These are phyloP conservation scores for Meyerozyma carpophila DNA, from an alignment of 1,139 yeast species.

Conservation along the genomic window DNA sequence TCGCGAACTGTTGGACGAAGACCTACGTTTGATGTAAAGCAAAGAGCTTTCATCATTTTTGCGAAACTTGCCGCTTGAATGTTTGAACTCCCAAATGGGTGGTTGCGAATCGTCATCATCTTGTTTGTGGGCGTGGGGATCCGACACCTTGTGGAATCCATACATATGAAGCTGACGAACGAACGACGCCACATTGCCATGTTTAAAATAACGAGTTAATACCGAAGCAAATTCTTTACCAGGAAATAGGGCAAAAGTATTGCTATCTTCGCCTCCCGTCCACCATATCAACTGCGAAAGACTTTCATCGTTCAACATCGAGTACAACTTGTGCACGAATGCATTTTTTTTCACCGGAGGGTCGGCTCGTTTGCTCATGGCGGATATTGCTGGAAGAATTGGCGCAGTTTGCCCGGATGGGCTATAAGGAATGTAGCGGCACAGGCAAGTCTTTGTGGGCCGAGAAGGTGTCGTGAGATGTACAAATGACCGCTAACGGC, in stretches of 20 bases:
- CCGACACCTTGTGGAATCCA: slow-evolving; percentile 51
- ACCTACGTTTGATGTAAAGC: slow-evolving; percentile 63
- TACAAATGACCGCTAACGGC: not conserved
- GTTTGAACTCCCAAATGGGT: slow-evolving; percentile 82
- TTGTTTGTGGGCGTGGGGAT: slow-evolving; percentile 15
- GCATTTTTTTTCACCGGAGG: slow-evolving; percentile 50
- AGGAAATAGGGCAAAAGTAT: slow-evolving; percentile 61
- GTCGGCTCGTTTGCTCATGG: slow-evolving; percentile 1
- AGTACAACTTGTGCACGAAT: slow-evolving; percentile 57
- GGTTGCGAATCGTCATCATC: slow-evolving; percentile 20
- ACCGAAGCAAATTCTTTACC: slow-evolving; percentile 42
- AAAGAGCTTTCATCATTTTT: slow-evolving; percentile 69
- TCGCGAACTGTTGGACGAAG: slow-evolving; percentile 28
- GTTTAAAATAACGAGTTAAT: slow-evolving; percentile 40
- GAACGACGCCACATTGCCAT: slow-evolving; percentile 44
- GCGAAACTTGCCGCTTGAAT: slow-evolving; percentile 69
- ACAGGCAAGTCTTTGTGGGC: not conserved
- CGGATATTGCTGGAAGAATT: not conserved
- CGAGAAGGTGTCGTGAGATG: not conserved
- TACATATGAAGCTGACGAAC: slow-evolving; percentile 47
- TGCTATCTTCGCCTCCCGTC: slow-evolving; percentile 56
- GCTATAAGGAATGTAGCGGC: not conserved
- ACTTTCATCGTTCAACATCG: slow-evolving; percentile 53
- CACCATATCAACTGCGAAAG: slow-evolving; percentile 62
- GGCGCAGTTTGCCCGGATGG: not conserved